phyloP scores from a whole-genome alignment of 1,284 basidiomycete species.

The Pterulicium gracile region DNA sequence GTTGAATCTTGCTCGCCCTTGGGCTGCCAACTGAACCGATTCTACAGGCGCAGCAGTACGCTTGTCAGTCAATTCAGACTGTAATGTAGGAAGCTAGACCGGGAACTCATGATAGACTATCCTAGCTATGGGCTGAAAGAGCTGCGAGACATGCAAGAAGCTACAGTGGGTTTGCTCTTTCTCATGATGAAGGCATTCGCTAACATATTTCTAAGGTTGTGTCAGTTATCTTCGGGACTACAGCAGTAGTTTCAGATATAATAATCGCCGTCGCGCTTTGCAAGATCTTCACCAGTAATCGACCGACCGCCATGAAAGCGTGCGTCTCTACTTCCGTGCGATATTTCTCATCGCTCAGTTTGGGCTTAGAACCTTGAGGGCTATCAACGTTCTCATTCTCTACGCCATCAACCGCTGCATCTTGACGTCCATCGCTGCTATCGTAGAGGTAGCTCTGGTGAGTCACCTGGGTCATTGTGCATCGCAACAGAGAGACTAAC shows the following conservation, averaged over 20 bases:
- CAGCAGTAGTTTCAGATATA: constrained; percentile 30
- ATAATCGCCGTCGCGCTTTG: constrained; percentile 27
- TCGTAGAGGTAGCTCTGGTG: constrained; percentile 28
- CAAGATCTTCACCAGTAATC: constrained; percentile 24
- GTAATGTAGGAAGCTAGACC: no score
- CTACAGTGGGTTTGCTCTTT: constrained; percentile 16
- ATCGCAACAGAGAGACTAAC: not conserved
- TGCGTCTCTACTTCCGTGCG: constrained; percentile 16
- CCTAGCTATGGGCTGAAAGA: constrained; percentile 22
- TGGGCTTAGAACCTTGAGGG: not conserved
- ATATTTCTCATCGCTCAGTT: not conserved
- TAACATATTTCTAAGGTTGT: constrained; percentile 8
- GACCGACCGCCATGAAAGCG: constrained; percentile 28
- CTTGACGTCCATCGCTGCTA: constrained; percentile 29
- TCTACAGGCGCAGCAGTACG: no score
- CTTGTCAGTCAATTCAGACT: no score
- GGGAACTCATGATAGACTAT: no score
- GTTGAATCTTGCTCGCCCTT: no score
- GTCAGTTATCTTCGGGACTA: constrained; percentile 24
- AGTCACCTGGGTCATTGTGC: constrained; percentile 6
- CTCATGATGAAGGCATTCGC: not conserved
- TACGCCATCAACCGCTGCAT: constrained; percentile 35
- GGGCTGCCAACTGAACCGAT: no score
- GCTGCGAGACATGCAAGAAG: constrained; percentile 21
- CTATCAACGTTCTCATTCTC: constrained; percentile 30